Conservation (phyloP, 2,329 filamentous ascomycete species). For the Colletotrichum euphorbiae region DNA sequence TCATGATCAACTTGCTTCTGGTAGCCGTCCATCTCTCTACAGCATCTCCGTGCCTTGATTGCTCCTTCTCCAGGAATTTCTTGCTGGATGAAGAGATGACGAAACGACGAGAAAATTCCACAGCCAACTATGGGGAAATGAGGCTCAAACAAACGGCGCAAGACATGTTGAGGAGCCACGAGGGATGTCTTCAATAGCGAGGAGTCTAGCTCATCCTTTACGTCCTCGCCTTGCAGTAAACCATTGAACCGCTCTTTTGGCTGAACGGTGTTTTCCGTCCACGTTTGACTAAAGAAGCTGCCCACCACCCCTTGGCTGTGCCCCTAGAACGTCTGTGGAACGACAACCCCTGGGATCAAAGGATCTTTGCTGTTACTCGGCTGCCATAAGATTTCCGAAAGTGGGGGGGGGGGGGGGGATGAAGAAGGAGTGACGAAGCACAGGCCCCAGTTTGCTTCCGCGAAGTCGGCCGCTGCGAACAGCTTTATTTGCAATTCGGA, state of each 20-base stretch:
- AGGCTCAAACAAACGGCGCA: slow-evolving; percentile 25
- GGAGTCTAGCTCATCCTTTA: not conserved
- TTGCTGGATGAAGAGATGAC: slow-evolving; percentile 7
- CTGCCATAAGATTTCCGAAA: slow-evolving; percentile 28
- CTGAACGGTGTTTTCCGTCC: slow-evolving; percentile 5
- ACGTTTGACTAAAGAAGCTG: not conserved
- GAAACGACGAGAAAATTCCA: slow-evolving; percentile 2
- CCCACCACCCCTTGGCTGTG: slow-evolving; percentile 22
- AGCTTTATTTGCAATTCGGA: slow-evolving; percentile 24
- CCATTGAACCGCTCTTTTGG: not conserved
- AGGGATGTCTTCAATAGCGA: slow-evolving; percentile 15
- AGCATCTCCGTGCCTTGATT: not conserved
- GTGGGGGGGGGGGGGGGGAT: slow-evolving; percentile 21
- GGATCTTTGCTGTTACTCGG: slow-evolving; percentile 14
- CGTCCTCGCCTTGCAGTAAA: slow-evolving; percentile 1
- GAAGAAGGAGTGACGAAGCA: slow-evolving; percentile 17
- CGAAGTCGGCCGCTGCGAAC: slow-evolving; percentile 21
- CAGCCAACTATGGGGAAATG: slow-evolving; percentile 19
- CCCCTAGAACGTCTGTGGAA: slow-evolving; percentile 34
- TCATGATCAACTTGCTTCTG: slow-evolving; percentile 36
- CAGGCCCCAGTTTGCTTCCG: slow-evolving; percentile 16
- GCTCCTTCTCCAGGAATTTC: not conserved
- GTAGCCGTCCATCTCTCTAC: slow-evolving; percentile 4
- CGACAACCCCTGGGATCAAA: slow-evolving; percentile 19
- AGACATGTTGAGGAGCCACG: slow-evolving; percentile 13